phyloP scores from a whole-genome alignment of 331 rosid species.

The Rosa hybrid region DNA sequence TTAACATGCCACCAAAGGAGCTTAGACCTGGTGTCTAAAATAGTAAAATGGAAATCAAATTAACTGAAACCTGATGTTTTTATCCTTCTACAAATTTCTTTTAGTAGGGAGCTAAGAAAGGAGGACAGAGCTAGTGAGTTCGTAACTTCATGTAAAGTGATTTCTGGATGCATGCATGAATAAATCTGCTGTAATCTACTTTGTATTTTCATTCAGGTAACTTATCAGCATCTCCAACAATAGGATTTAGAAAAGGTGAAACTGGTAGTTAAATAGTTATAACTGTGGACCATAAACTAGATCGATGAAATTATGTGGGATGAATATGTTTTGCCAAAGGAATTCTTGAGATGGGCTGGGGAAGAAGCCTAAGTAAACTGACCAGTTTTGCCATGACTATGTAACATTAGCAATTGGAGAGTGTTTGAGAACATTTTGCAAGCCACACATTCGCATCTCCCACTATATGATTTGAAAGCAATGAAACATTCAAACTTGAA shows the following conservation, averaged over 20 bases:
- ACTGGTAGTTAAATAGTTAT: neutral
- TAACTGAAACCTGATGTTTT: neutral
- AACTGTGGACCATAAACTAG: neutral
- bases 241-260: neutral
- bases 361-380: neutral
- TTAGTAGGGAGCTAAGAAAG: neutral
- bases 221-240: neutral
- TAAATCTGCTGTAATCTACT: neutral
- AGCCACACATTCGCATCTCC: neutral
- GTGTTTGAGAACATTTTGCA: neutral
- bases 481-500: neutral
- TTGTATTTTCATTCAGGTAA: neutral
- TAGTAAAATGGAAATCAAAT: neutral
- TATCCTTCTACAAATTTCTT: neutral
- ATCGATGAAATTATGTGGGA: neutral
- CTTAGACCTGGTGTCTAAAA: neutral
- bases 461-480: neutral
- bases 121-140: neutral
- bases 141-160: neutral
- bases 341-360: neutral
- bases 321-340: neutral
- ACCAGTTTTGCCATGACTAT: neutral
- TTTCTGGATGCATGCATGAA: neutral
- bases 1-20: neutral
- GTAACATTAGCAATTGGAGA: neutral